Base-by-base conservation (phyloP, 192 early-diverging fungal species). In the Gamsiella multidivaricata region DNA sequence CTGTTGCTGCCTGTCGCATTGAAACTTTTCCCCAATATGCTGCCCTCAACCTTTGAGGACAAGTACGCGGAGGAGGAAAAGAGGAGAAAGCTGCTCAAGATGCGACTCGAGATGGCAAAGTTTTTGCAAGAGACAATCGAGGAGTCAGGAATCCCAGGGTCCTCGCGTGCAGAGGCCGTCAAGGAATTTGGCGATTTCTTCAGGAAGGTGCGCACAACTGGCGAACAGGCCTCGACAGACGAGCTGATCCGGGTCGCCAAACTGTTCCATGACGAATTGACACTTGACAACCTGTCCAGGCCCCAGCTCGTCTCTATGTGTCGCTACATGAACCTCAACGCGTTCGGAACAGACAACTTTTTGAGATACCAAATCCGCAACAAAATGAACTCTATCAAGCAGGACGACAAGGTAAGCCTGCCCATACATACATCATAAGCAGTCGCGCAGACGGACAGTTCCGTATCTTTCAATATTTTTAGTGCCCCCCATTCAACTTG, bases 331-430 rank as follows among this genome's bases (percentile, higher is more conserved):
- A 91, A 91, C 63, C 87, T 97, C 61, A 96, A 95, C 54, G 92
- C 94, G n/a, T 98, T 97, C 80, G 97, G 97, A 37, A 96, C 95
- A n/a, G 97, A 98, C 83, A 91, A 94, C 54, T 96, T 94, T 74
- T 88, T 98, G 61, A 90, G 94, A 60, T 92, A 94, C 83, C 94
- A 94, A 81, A 95, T 98, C 70, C 90, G 95, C 23, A 91, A 92
- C 63, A 88, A 91, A 60, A 93, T 97, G 88, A 84, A 85, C 39
- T 89, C 93, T 53, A 91, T 98, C 62, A 89, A 94, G 50, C 86
- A 88, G 14, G 97, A 98, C 85, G 97, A 98, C 73, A 86, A 82
- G 74, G 87, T 88, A 70, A 32, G 6, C 43, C 53, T 94, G 96
- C 64, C 90, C 92, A 69, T 93, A 96, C 22, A 14, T 9, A 49